These are phyloP conservation scores for Geotrichum cucujoidarum DNA, from an alignment of 1,139 yeast species.

Conservation along the genomic window DNA sequence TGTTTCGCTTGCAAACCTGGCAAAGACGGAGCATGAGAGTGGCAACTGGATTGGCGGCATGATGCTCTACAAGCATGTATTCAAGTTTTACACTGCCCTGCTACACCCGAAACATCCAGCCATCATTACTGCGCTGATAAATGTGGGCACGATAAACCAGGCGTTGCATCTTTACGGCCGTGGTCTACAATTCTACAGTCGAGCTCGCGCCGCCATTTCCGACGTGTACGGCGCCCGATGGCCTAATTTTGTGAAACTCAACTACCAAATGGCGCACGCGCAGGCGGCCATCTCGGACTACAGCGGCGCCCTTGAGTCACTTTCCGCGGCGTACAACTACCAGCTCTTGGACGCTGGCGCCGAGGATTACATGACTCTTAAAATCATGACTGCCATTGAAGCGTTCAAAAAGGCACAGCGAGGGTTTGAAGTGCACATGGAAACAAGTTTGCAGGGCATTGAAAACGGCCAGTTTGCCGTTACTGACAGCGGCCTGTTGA, in stretches of 20 bases:
- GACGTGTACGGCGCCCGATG: slow-evolving; percentile 53
- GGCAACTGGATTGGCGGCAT: slow-evolving; percentile 60
- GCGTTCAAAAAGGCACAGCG: neutral
- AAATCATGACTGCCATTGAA: neutral
- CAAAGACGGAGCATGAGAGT: slow-evolving; percentile 61
- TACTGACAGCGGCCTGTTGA: no score
- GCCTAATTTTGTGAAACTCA: slow-evolving; percentile 54
- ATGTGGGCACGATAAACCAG: slow-evolving; percentile 58
- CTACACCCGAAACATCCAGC: slow-evolving; percentile 65
- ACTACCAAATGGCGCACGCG: slow-evolving; percentile 64
- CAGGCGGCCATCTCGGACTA: slow-evolving; percentile 51
- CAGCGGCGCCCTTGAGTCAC: slow-evolving; percentile 51
- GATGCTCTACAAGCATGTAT: slow-evolving; percentile 56
- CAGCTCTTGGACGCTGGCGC: neutral
- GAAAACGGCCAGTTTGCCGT: no score
- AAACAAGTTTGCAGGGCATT: no score
- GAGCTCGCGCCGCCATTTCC: slow-evolving; percentile 46
- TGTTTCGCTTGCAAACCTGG: slow-evolving; percentile 68
- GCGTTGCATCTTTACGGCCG: slow-evolving; percentile 46
- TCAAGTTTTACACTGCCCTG: slow-evolving; percentile 51
- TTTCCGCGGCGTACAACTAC: slow-evolving; percentile 45
- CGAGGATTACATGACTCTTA: neutral
- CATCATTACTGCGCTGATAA: slow-evolving; percentile 56
- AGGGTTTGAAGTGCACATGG: neutral
- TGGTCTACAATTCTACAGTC: slow-evolving; percentile 48